Percentiles rank a stretch among this genome's conserved stretches.
Conservation (phyloP, 208 protist species). For the Crithidia expoeki region DNA sequence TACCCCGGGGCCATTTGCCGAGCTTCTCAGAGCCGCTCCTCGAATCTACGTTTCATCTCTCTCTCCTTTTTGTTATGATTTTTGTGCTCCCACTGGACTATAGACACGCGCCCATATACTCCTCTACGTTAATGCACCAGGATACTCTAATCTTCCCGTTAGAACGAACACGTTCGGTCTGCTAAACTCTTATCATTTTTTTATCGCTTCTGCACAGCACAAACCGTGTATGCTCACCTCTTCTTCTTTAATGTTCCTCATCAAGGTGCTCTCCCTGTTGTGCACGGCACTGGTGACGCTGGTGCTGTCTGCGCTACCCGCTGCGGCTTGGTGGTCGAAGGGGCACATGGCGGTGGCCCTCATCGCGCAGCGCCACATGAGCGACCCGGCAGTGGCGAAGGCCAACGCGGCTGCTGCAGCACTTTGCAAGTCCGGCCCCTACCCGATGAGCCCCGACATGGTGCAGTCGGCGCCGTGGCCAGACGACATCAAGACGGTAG, state of each 20-base stretch:
- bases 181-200: too few species aligned
- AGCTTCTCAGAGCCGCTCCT: too few species aligned
- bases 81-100: too few species aligned
- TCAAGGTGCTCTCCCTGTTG: neutral
- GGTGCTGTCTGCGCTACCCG: neutral
- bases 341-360: conserved; percentile 65
- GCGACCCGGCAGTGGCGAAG: conserved; percentile 11
- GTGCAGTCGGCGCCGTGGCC: conserved; percentile 53
- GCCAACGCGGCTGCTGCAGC: conserved; percentile 11
- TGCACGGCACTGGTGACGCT: conserved; percentile 4
- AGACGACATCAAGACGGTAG: conserved; percentile 46
- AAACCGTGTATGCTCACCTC: too few species aligned
- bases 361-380: conserved; percentile 48
- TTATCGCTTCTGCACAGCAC: too few species aligned
- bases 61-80: too few species aligned
- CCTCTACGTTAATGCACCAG: too few species aligned
- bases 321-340: conserved; percentile 45
- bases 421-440: conserved; percentile 34
- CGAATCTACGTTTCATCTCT: too few species aligned
- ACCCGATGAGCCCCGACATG: conserved; percentile 45
- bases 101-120: too few species aligned
- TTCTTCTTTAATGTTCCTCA: neutral
- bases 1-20: too few species aligned
- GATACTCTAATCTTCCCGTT: too few species aligned
- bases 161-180: too few species aligned